These are phyloP conservation scores for Tetrapisispora pingtungensis DNA, from an alignment of 805 yeast species.

Conservation along the genomic window DNA sequence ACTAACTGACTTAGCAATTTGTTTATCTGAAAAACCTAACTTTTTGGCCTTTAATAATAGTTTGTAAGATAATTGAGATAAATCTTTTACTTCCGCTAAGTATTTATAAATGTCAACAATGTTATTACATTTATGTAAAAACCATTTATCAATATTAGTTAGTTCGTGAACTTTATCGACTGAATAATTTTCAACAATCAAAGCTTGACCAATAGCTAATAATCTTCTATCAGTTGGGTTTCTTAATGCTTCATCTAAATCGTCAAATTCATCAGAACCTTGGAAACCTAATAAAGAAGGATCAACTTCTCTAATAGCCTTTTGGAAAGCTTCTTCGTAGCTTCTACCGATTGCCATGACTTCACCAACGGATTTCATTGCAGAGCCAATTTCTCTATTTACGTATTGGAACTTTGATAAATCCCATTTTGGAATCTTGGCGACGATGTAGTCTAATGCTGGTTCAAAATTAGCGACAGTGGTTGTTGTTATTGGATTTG, in stretches of 20 bases:
- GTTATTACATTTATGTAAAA: slow-evolving; percentile 83
- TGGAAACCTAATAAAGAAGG: slow-evolving; percentile 88
- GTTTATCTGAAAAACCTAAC: slow-evolving; percentile 91
- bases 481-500: slow-evolving; percentile 92
- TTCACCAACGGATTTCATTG: slow-evolving; percentile 98
- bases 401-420: slow-evolving; percentile 91
- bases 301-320: slow-evolving; percentile 92
- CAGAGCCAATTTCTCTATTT: slow-evolving; percentile 83
- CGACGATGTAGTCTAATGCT: slow-evolving; percentile 89
- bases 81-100: slow-evolving; percentile 52
- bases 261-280: slow-evolving; percentile 63
- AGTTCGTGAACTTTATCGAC: slow-evolving; percentile 89
- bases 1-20: slow-evolving; percentile 70
- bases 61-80: slow-evolving; percentile 55
- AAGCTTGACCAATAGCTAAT: slow-evolving; percentile 97
- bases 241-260: slow-evolving; percentile 65
- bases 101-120: slow-evolving; percentile 82
- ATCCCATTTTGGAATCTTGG: slow-evolving; percentile 98
- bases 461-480: slow-evolving; percentile 97
- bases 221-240: slow-evolving; percentile 94
- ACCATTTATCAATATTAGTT: slow-evolving; percentile 93
- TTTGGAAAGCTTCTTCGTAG: slow-evolving; percentile 95
- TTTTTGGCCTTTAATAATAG: slow-evolving; percentile 73
- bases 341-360: slow-evolving; percentile 98
- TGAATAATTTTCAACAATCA: slow-evolving; percentile 79